These are phyloP conservation scores for Termitomyces eurrhizus DNA, from an alignment of 768 basidiomycete species.

Conservation along the genomic window DNA sequence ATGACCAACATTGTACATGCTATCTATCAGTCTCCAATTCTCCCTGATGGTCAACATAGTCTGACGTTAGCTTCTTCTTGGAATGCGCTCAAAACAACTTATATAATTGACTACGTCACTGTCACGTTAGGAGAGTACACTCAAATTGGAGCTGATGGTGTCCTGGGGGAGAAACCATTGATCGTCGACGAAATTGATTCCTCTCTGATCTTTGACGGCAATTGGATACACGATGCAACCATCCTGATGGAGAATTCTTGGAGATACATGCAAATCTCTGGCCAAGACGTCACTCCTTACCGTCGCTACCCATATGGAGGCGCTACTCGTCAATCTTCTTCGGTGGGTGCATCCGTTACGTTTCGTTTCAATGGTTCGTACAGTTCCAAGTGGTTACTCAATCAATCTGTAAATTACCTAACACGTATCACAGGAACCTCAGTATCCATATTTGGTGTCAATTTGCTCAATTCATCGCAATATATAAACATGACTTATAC, in stretches of 20 bases:
- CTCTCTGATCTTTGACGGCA: neutral
- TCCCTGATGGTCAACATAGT: neutral
- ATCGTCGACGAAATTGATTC: neutral
- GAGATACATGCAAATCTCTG: neutral
- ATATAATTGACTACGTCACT: neutral
- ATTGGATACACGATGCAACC: neutral
- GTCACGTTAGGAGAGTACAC: neutral
- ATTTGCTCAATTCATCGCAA: neutral
- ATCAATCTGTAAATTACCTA: neutral
- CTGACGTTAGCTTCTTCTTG: neutral
- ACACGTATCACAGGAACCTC: neutral
- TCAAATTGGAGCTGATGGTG: neutral
- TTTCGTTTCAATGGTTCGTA: neutral
- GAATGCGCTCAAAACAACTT: neutral
- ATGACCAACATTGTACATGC: too few species aligned
- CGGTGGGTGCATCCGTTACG: neutral
- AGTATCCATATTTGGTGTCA: neutral
- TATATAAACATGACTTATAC: neutral
- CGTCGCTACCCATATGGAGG: neutral
- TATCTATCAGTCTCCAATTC: neutral
- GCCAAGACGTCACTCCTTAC: neutral
- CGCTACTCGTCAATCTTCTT: neutral
- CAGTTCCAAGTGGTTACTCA: neutral
- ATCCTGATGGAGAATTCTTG: neutral
- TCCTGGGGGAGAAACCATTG: neutral